Conservation (phyloP, 495 filamentous ascomycete species). For the Elasticomyces elasticus region DNA sequence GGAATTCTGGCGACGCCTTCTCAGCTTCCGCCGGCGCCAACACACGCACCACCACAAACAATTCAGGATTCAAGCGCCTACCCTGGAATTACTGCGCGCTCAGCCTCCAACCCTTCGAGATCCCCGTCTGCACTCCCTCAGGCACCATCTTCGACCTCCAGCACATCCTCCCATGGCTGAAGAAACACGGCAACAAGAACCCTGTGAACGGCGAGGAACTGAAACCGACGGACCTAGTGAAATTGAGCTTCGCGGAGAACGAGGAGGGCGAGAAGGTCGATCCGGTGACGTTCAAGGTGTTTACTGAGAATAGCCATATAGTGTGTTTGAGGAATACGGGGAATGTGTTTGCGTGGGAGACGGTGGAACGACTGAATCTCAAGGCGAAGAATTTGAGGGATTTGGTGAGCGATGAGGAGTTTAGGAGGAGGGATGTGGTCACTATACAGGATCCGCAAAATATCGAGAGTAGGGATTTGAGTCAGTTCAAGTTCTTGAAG, state of each 20-base stretch:
- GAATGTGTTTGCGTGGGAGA: constrained; percentile 95
- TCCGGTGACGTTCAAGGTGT: constrained; percentile 91
- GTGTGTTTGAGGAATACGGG: constrained; percentile 79
- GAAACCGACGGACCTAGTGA: constrained; percentile 73
- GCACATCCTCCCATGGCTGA: constrained; percentile 64
- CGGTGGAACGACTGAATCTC: constrained; percentile 86
- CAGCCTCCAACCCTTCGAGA: constrained; percentile 67
- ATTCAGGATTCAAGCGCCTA: constrained; percentile 69
- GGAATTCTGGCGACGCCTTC: constrained; percentile 82
- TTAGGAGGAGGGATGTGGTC: constrained; percentile 85
- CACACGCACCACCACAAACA: constrained; percentile 38
- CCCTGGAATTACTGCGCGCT: constrained; percentile 98
- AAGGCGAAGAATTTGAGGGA: constrained; percentile 97
- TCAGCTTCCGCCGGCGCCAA: constrained; percentile 65
- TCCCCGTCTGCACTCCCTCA: constrained; percentile 35
- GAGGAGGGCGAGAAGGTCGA: constrained; percentile 89
- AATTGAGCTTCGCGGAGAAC: constrained; percentile 85
- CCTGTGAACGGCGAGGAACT: constrained; percentile 75
- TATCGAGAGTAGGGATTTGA: constrained; percentile 69
- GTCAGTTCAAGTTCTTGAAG: constrained; percentile 79
- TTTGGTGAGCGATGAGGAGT: constrained; percentile 78
- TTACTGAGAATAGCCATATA: constrained; percentile 97
- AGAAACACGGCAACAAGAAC: constrained; percentile 73
- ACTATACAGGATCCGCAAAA: constrained; percentile 96
- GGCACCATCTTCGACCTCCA: constrained; percentile 37